phyloP scores from a whole-genome alignment of 768 basidiomycete genomes.

The Mycena floridula region DNA sequence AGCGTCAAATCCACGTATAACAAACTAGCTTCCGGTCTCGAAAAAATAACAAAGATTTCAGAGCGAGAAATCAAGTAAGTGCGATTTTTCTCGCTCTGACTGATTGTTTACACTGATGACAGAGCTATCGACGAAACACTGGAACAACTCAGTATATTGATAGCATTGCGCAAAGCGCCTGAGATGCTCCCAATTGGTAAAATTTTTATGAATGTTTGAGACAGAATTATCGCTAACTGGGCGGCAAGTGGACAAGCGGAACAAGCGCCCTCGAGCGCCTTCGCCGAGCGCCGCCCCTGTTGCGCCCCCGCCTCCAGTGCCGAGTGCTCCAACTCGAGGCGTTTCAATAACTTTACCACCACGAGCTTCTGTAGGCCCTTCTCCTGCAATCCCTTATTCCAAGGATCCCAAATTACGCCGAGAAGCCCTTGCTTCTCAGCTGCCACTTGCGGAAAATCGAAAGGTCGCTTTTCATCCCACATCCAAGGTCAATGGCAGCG shows the following conservation, averaged over 20 bases:
- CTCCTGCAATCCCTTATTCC: slow-evolving; percentile 41
- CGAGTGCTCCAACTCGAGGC: slow-evolving; percentile 30
- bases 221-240: too few relatives aligned
- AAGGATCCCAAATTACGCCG: slow-evolving; percentile 65
- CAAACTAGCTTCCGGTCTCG: slow-evolving; percentile 55
- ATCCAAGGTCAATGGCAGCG: slow-evolving; percentile 25
- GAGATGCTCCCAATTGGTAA: slow-evolving; percentile 55
- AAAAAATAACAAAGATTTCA: slow-evolving; percentile 52
- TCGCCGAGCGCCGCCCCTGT: slow-evolving; percentile 58
- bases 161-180: slow-evolving; percentile 68
- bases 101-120: background rate
- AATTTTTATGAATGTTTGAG: background rate
- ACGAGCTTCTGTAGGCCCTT: slow-evolving; percentile 53
- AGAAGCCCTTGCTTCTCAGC: slow-evolving; percentile 53
- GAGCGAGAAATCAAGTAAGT: slow-evolving; percentile 62
- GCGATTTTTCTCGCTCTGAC: slow-evolving; percentile 3
- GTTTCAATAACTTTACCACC: slow-evolving; percentile 54
- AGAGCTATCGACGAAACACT: slow-evolving; percentile 71
- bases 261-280: slow-evolving; percentile 65
- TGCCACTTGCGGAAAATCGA: slow-evolving; percentile 65
- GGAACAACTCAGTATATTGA: slow-evolving; percentile 62
- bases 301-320: slow-evolving; percentile 19
- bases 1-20: slow-evolving; percentile 55
- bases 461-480: slow-evolving; percentile 75
- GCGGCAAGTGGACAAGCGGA: slow-evolving; percentile 54